Conservation (phyloP, 495 filamentous ascomycete genomes). For the Aspergillus homomorphus region DNA sequence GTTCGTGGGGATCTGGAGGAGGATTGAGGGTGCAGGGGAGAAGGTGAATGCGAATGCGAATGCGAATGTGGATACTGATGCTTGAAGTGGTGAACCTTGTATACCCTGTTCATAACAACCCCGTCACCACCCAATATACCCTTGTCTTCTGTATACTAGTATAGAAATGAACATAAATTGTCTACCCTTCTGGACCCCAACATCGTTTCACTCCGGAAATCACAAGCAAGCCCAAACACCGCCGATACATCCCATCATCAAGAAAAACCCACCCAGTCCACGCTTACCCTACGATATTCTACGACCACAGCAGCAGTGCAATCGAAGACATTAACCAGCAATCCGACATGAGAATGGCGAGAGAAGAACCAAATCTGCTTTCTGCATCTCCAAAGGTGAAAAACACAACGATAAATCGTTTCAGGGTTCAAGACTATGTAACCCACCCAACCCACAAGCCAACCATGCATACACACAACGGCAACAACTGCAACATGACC, state of each 20-base stretch:
- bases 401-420: neutral
- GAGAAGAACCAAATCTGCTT: neutral
- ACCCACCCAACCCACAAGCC: neutral
- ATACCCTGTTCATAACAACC: no score
- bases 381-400: neutral
- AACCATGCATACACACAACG: conserved; percentile 7
- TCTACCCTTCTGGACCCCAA: no score
- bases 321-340: neutral
- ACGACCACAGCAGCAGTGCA: neutral
- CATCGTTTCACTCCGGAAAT: no score
- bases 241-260: no score
- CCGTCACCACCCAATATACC: no score
- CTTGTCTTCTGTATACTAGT: neutral
- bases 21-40: conserved; percentile 34
- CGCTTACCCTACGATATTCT: no score
- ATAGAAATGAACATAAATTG: neutral
- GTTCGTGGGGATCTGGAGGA: conserved; percentile 67
- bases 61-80: no score
- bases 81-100: no score
- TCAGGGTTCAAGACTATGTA: neutral
- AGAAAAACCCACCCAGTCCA: no score
- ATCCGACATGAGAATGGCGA: neutral
- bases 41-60: conserved; percentile 4
- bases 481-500: conserved; percentile 4
- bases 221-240: no score